These are phyloP conservation scores for Sclerotinia trifoliorum DNA, from an alignment of 2,329 filamentous ascomycete genomes.

Conservation along the genomic window DNA sequence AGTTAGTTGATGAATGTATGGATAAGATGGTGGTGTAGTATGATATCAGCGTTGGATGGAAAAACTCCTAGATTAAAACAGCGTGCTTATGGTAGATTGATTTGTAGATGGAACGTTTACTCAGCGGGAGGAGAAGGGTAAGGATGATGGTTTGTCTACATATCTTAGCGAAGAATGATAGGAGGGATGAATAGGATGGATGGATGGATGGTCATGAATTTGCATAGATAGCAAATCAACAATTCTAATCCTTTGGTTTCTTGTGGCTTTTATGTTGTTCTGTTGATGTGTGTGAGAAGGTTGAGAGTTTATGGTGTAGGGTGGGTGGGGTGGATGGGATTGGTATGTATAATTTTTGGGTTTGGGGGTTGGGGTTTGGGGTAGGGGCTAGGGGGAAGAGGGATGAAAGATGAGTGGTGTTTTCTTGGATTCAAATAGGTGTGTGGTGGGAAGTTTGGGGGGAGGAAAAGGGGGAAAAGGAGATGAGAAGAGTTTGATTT, in stretches of 20 bases:
- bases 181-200: too few relatives aligned
- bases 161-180: too few relatives aligned
- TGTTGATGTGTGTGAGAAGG: not conserved
- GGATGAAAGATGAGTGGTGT: too few relatives aligned
- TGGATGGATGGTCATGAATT: not conserved
- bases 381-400: too few relatives aligned
- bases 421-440: too few relatives aligned
- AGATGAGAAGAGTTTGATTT: too few relatives aligned
- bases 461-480: too few relatives aligned
- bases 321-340: too few relatives aligned
- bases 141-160: not conserved
- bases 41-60: not conserved
- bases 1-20: not conserved
- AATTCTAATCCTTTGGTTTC: not conserved
- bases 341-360: too few relatives aligned
- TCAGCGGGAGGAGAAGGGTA: not conserved
- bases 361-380: too few relatives aligned
- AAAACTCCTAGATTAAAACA: not conserved
- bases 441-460: too few relatives aligned
- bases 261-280: not conserved
- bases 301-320: too few relatives aligned
- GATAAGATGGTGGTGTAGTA: not conserved
- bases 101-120: not conserved
- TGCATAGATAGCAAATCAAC: not conserved
- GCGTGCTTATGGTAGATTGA: not conserved